Evolutionary conservation across 2,329 filamentous ascomycete genomes (phyloP), one percentile per base, ranked within the genome.

Genomic region (Aspergillus intermedius): DNA sequence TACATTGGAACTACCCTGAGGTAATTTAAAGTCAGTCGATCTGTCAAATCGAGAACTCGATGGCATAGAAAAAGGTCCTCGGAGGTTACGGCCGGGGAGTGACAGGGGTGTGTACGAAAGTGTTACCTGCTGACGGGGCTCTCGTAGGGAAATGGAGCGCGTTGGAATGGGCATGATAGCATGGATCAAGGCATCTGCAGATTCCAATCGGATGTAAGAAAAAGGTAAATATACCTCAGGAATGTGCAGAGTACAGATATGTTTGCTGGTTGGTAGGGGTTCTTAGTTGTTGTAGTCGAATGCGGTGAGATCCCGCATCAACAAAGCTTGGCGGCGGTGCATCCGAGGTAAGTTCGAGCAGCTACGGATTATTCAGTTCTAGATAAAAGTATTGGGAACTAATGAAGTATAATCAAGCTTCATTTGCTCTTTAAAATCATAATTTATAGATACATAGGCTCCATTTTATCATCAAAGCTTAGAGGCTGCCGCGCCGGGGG

Each of bases 401-500:
- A 30, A 10, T 30, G 9, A 30, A 30, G 25, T 30, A 30, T 30
- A 30, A 7, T 10, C 10, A 30, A 30, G 25, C 7, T 30, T 30
- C 25, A 30, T 12, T 10, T 15, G 9, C 22, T 43, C 22, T 30
- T 30, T 30, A 12, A 12, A 30, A 30, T 12, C 10, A 30, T 30
- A 12, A 37, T 3, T 37, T 23, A 42, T 42, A 42, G 40, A 42
- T 42, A 42, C 40, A 42, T 13, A 5, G 4, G 5, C n/a, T 28
- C 23, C 41, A 22, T 23, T 22, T 30, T 30, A 30, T 30, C 25
- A 30, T 30, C 25, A 30, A 30, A 25, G 7, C 5, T 17, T 43
- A 43, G 13, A 84, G 67, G 61, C 77, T 85, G 17, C 87, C 84
- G 58, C 87, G 83, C 64, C 86, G 79, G 21, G 91, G 88, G 65